Percentiles rank a stretch among this genome's conserved stretches.
phyloP scores from a whole-genome alignment of 2,329 filamentous ascomycete genomes.

The Fusarium mexicanum region DNA sequence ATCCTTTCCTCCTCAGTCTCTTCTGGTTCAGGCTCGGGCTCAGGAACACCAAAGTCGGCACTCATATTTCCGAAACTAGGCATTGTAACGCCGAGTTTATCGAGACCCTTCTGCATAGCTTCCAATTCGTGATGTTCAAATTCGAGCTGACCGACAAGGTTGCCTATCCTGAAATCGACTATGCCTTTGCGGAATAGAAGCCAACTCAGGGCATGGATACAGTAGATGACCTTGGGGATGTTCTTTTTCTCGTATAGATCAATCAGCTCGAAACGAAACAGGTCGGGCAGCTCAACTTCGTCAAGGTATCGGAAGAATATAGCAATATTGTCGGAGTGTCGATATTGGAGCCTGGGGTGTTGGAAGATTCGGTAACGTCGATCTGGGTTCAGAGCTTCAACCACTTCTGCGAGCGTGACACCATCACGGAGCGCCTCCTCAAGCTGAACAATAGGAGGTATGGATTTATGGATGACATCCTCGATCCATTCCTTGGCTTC shows the following conservation, averaged over 20 bases:
- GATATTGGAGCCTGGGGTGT: slow-evolving; percentile 85
- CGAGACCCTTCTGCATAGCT: slow-evolving; percentile 94
- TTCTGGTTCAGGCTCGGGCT: slow-evolving; percentile 78
- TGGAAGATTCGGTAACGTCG: slow-evolving; percentile 84
- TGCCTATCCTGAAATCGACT: slow-evolving; percentile 94
- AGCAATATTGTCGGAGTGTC: slow-evolving; percentile 97
- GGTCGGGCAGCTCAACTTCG: slow-evolving; percentile 89
- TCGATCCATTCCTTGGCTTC: slow-evolving; percentile 99
- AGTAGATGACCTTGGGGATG: slow-evolving; percentile 98
- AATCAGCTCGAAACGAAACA: slow-evolving; percentile 96
- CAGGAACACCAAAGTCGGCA: slow-evolving; percentile 86
- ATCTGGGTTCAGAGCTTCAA: slow-evolving; percentile 85
- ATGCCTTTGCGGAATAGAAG: slow-evolving; percentile 95
- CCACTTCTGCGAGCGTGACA: slow-evolving; percentile 92
- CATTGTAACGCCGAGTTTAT: slow-evolving; percentile 95
- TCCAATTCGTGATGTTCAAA: slow-evolving; percentile 98
- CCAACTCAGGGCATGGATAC: slow-evolving; percentile 97
- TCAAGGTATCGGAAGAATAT: slow-evolving; percentile 95
- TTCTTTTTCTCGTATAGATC: slow-evolving; percentile 99
- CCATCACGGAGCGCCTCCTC: slow-evolving; percentile 94
- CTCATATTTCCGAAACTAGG: slow-evolving; percentile 98
- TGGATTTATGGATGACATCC: slow-evolving; percentile 81
- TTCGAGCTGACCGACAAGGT: slow-evolving; percentile 93
- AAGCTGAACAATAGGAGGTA: slow-evolving; percentile 91
- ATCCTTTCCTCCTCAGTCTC: slow-evolving; percentile 93